These are phyloP conservation scores for Ceratocystiopsis minuta DNA, from an alignment of 2,329 filamentous ascomycete genomes.

Conservation along the genomic window DNA sequence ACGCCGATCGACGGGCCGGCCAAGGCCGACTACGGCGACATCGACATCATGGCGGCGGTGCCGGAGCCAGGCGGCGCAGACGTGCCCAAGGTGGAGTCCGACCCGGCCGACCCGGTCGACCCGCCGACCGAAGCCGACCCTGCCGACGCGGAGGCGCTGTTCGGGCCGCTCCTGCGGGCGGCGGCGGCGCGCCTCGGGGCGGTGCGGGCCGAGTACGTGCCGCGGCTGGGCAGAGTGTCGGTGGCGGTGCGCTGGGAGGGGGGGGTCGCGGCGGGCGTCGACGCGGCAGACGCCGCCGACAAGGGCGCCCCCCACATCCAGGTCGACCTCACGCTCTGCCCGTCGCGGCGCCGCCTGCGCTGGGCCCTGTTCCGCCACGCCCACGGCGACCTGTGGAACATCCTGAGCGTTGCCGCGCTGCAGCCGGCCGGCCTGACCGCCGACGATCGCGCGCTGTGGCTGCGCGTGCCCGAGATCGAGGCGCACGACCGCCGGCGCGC, in stretches of 20 bases:
- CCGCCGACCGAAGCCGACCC: not conserved
- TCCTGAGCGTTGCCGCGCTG: constrained; percentile 46
- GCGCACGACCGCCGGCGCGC: constrained; percentile 33
- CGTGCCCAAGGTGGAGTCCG: too few relatives aligned
- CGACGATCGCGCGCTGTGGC: constrained; percentile 42
- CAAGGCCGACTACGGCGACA: constrained; percentile 51
- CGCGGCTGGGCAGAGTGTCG: constrained; percentile 17
- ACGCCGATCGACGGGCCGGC: constrained; percentile 50
- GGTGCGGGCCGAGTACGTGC: constrained; percentile 15
- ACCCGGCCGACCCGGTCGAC: not conserved
- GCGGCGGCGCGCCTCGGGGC: constrained; percentile 24
- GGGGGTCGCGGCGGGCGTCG: constrained; percentile 2
- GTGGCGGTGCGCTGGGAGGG: constrained; percentile 39
- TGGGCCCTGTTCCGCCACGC: constrained; percentile 53
- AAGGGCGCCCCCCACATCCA: constrained; percentile 32
- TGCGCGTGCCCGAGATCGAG: constrained; percentile 55
- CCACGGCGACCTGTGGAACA: constrained; percentile 54
- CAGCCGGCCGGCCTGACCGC: constrained; percentile 47
- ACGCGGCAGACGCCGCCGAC: not conserved
- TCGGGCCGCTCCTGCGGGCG: not conserved
- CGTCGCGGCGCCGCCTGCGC: constrained; percentile 22
- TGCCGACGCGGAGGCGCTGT: too few relatives aligned
- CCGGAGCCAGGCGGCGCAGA: not conserved
- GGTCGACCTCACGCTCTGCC: constrained; percentile 46
- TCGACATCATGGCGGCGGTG: constrained; percentile 47